These are phyloP conservation scores for Botrytis deweyae DNA, from an alignment of 2,329 filamentous ascomycete species.

Conservation along the genomic window DNA sequence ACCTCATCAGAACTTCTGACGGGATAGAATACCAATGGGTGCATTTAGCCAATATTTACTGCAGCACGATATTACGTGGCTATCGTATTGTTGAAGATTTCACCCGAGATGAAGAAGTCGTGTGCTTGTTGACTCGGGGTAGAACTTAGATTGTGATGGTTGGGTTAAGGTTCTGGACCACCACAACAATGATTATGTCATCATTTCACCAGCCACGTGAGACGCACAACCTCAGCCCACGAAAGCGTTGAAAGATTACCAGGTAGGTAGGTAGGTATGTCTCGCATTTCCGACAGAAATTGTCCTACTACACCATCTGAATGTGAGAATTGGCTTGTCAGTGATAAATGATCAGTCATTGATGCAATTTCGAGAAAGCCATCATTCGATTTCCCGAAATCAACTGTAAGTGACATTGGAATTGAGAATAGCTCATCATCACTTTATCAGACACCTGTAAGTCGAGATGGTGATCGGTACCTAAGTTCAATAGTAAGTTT, in stretches of 20 bases:
- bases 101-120: neutral
- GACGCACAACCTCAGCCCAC: neutral
- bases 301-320: neutral
- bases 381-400: neutral
- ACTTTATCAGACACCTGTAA: neutral
- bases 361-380: neutral
- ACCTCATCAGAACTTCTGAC: neutral
- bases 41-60: neutral
- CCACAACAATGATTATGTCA: constrained; percentile 1
- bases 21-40: neutral
- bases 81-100: neutral
- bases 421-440: neutral
- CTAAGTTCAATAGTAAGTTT: neutral
- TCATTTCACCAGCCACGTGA: neutral
- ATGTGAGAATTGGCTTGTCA: neutral
- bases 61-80: neutral
- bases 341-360: neutral
- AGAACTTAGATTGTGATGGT: neutral
- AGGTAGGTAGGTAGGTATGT: neutral
- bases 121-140: constrained; percentile 12
- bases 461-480: neutral
- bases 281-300: neutral
- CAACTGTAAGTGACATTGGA: neutral
- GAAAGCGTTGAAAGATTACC: neutral
- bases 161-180: constrained; percentile 7